Evolutionary conservation across 2,329 filamentous ascomycete genomes (phyloP), one percentile per base, ranked within the genome.

Genomic region (Scedosporium dehoogii): DNA sequence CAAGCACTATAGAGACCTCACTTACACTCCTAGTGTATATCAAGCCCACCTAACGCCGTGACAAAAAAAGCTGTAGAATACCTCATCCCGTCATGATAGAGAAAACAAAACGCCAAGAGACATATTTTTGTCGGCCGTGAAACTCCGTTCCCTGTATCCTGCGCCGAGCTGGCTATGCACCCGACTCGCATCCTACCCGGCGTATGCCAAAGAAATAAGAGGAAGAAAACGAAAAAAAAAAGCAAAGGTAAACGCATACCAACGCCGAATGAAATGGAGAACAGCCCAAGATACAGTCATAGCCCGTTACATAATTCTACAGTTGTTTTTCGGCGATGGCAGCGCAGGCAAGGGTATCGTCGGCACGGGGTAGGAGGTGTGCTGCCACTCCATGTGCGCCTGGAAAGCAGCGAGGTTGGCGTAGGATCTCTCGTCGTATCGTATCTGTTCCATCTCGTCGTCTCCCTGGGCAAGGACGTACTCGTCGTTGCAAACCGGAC

Each of bases 361-460:
- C 2, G 73, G 71, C 42, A 75, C 58, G 38, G 73, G 71, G 9
- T 75, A 68, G 1, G 75, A 72, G 6, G 75, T 76, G 65, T 85
- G 83, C 65, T 78, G 74, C 83, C 83, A 85, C 66, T 80, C 80
- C 29, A 86, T 73, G 66, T 86, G 83, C 63, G 79, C 78, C 69
- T 79, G 78, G 44, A 85, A 78, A 16, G 74, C 73, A 16, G 70
- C 72, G 55, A 86, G 69, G 65, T 78, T 75, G 53, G 77, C 76
- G 67, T 84, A 83, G 3, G 77, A 78, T 41, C 67, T 67, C 61
- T 81, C 80, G 61, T 81, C 76, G 29, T 73, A 75, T 59, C 79
- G 73, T 42, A 76, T 68, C 56, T 82, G 81, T 65, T 81, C 81
- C 51, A 83, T 80, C 65, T 79, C 80, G 63, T 81, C 79, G 51